Percentiles rank a stretch among this genome's conserved stretches.
Conservation (phyloP, 2,329 filamentous ascomycete genomes). For the Diaporthe nobilis region DNA sequence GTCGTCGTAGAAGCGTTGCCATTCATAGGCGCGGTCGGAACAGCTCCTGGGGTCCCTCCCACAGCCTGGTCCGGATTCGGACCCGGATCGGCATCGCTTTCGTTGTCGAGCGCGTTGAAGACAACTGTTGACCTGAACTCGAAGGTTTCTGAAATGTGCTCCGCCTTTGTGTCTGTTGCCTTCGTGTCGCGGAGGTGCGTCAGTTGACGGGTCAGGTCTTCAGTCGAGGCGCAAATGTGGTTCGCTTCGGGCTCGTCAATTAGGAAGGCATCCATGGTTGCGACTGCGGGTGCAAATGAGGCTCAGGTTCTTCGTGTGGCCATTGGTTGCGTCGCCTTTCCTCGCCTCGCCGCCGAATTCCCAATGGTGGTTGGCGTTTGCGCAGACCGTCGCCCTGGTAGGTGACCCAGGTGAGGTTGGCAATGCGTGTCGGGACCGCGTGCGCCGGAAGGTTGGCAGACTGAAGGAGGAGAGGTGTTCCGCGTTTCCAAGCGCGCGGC, state of each 20-base stretch:
- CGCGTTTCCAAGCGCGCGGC: not conserved
- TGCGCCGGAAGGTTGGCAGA: not conserved
- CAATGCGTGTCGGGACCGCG: not conserved
- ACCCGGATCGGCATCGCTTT: slow-evolving; percentile 53
- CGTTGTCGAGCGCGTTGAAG: slow-evolving; percentile 57
- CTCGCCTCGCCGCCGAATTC: not conserved
- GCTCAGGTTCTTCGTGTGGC: not conserved
- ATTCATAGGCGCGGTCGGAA: slow-evolving; percentile 42
- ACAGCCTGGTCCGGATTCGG: slow-evolving; percentile 46
- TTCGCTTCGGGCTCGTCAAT: slow-evolving; percentile 48
- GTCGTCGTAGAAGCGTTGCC: slow-evolving; percentile 42
- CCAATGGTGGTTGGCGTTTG: not conserved
- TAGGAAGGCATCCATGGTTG: slow-evolving; percentile 51
- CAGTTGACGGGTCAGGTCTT: slow-evolving; percentile 64
- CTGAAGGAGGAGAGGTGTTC: not conserved
- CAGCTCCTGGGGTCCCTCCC: slow-evolving; percentile 52
- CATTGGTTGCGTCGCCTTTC: not conserved
- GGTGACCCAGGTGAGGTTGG: not conserved
- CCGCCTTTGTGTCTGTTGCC: slow-evolving; percentile 62
- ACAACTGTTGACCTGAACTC: slow-evolving; percentile 61
- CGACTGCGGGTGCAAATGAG: not conserved
- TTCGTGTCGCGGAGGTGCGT: slow-evolving; percentile 57
- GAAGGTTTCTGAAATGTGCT: slow-evolving; percentile 63
- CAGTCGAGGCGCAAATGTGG: slow-evolving; percentile 54
- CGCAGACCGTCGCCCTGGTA: slow-evolving; percentile 1